Evolutionary conservation across 73 alveolate species (phyloP), one percentile per base, ranked within the genome.

Genomic region (Paramecium bursaria): DNA sequence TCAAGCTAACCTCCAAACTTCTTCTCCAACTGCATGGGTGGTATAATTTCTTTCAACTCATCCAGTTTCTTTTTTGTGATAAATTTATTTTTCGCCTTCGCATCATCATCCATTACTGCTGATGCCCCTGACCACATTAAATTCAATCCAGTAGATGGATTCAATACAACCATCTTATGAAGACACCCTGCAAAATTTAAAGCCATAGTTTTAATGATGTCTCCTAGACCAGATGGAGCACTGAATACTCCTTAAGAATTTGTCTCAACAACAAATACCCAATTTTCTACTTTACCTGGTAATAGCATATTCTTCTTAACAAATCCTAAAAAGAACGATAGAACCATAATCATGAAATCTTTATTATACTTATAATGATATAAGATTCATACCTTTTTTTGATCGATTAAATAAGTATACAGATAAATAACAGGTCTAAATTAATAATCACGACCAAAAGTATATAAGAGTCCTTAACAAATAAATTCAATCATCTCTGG

Each of bases 81-180:
- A 42, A 67, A 67, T 1, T 39, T 46, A 67, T 67, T 67, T 27
- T 67, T 67, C 2, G 82, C 33, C 44, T 67, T 67, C 15, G 50
- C 35, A 21, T 67, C 82, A 67, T 67, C 82, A 67, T 67, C 82
- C 82, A 67, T 67, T 21, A 67, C 33, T 67, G 82, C 82, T 39
- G 82, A 35, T 39, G 60, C 82, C 33, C 60, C 55, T 17, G 33
- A 39, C 82, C 82, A 67, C 23, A 47, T 39, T 67, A 67, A 42
- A 2, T 67, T 47, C 17, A 67, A 42, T 14, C 82, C 82, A 31
- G 82, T 67, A 5, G 82, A 67, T 31, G 82, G 82, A 19, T 67
- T 67, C 21, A 67, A 46, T 4, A 67, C 82, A 67, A 39, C 33
- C 82, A 67, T 67, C 44, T 57, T 67, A 33, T 67, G 55, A 19